Conservation (phyloP, 352 stramenopile genomes). For the Globisporangium canariense region DNA sequence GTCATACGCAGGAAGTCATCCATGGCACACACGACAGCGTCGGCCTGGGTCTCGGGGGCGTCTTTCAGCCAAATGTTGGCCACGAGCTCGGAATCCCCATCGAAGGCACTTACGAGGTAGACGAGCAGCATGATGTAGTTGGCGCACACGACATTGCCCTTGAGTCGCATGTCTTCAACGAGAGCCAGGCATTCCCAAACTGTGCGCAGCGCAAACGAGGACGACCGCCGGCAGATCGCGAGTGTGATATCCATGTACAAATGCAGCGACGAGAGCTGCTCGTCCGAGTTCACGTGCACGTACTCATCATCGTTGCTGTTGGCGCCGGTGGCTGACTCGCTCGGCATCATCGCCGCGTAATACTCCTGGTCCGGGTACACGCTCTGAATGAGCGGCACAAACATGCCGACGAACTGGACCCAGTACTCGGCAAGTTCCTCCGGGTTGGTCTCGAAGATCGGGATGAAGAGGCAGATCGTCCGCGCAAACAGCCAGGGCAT, state of each 20-base stretch:
- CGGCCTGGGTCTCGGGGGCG: constrained; percentile 19
- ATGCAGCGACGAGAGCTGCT: constrained; percentile 27
- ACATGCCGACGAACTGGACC: constrained; percentile 29
- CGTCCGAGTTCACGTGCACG: constrained; percentile 6
- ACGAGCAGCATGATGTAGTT: constrained; percentile 34
- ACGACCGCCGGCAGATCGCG: constrained; percentile 30
- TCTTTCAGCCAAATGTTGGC: constrained; percentile 20
- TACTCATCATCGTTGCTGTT: not conserved
- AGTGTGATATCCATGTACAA: constrained; percentile 31
- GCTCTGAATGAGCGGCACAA: constrained; percentile 24
- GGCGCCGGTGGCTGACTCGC: constrained; percentile 13
- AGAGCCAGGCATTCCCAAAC: constrained; percentile 35
- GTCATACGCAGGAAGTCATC: constrained; percentile 22
- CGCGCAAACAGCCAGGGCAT: constrained; percentile 28
- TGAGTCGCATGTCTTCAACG: constrained; percentile 23
- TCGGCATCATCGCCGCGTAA: constrained; percentile 27
- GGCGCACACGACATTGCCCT: constrained; percentile 16
- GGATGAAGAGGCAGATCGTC: constrained; percentile 29
- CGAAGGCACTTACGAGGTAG: constrained; percentile 28
- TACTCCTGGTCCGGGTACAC: constrained; percentile 29
- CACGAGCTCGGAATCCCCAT: constrained; percentile 27
- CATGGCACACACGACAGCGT: constrained; percentile 21
- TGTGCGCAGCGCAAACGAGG: constrained; percentile 28
- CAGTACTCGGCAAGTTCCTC: constrained; percentile 24
- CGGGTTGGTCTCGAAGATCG: constrained; percentile 25